Evolutionary conservation across 2,329 filamentous ascomycete genomes (phyloP).

Genomic region (Orbilia quercus): DNA sequence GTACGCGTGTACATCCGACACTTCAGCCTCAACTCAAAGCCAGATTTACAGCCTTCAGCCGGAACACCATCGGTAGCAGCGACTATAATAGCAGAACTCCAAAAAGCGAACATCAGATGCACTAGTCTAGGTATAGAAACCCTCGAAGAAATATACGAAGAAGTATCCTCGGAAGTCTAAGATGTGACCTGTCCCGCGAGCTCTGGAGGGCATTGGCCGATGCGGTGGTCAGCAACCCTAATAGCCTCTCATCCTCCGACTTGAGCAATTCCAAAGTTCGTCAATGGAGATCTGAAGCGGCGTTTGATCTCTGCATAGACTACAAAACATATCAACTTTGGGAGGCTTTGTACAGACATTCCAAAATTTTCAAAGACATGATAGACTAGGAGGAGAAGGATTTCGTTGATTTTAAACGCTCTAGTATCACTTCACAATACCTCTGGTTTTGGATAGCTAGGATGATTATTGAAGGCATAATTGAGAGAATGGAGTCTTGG

Average conservation of each 20-base stretch:
- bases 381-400: conserved; percentile 30
- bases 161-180: no score
- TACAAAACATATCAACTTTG: conserved; percentile 21
- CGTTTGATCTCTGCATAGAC: conserved; percentile 2
- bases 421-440: not conserved
- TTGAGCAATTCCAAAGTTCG: conserved; percentile 10
- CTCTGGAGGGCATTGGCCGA: not conserved
- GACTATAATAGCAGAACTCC: conserved; percentile 15
- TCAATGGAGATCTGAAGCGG: conserved; percentile 11
- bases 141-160: conserved; percentile 12
- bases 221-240: not conserved
- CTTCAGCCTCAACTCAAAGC: not conserved
- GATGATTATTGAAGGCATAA: conserved; percentile 8
- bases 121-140: not conserved
- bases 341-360: conserved; percentile 19
- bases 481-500: no score
- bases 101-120: conserved; percentile 24
- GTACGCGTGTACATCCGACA: no score
- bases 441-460: conserved; percentile 8
- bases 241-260: not conserved
- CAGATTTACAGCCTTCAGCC: conserved; percentile 1
- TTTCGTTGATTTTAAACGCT: conserved; percentile 5
- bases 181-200: not conserved
- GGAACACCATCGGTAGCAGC: conserved; percentile 22
- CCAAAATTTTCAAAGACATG: conserved; percentile 17